Percentiles rank a stretch among this genome's conserved stretches.
Conservation (phyloP, 2,329 filamentous ascomycete genomes). For the Amphichorda felina region DNA sequence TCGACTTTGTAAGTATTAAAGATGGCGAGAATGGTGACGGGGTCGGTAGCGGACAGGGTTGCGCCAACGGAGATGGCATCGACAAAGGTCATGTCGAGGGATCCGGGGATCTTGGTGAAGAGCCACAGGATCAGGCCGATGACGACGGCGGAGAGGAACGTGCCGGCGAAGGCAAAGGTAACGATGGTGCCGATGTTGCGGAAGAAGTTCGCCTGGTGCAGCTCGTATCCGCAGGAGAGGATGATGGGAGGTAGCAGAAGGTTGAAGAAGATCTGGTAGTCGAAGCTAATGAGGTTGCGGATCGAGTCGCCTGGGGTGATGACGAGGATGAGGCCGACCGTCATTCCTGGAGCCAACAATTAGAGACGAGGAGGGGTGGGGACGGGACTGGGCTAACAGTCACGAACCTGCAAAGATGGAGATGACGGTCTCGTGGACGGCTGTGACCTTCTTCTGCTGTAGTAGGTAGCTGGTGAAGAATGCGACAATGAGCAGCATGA, state of each 20-base stretch:
- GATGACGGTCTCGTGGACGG: constrained; percentile 94
- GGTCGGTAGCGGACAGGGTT: constrained; percentile 91
- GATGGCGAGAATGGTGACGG: constrained; percentile 94
- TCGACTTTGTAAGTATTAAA: constrained; percentile 99
- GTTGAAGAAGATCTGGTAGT: constrained; percentile 99
- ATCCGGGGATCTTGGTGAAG: constrained; percentile 77
- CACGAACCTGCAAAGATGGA: constrained; percentile 86
- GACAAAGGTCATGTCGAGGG: constrained; percentile 77
- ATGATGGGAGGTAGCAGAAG: constrained; percentile 97
- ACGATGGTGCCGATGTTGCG: constrained; percentile 94
- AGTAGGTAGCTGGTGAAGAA: constrained; percentile 96
- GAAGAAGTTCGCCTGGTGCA: constrained; percentile 99
- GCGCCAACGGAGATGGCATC: constrained; percentile 95
- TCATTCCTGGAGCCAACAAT: constrained; percentile 57
- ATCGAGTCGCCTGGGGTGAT: constrained; percentile 73
- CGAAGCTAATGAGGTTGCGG: constrained; percentile 84
- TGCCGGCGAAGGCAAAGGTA: constrained; percentile 94
- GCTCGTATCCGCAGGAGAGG: constrained; percentile 88
- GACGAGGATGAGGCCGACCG: constrained; percentile 79
- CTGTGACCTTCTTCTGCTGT: constrained; percentile 93
- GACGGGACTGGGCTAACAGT: background rate
- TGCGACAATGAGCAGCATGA: constrained; percentile 83
- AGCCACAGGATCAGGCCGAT: constrained; percentile 80
- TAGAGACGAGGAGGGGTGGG: background rate
- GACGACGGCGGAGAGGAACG: constrained; percentile 93